Evolutionary conservation across 2,329 filamentous ascomycete species (phyloP), one percentile per base, ranked within the genome.

Genomic region (Aspergillus pseudoviridinutans): DNA sequence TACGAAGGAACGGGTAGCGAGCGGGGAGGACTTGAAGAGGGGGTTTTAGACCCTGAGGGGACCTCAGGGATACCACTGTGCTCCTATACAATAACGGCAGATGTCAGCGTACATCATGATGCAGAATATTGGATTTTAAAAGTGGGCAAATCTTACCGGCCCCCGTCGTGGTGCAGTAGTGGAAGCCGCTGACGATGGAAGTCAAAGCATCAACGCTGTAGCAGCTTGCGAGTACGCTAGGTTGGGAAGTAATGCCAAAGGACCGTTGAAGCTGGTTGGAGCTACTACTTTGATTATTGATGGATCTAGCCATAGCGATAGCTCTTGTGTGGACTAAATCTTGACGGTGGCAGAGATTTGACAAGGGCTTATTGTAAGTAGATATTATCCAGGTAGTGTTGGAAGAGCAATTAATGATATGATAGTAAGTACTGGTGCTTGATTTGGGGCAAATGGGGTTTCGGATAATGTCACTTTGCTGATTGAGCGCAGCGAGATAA

Each of bases 21-120:
- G 83, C 91, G 88, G 86, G 89, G 90, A 90, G 91, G 91, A 80
- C 91, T 95, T 90, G 85, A 84, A 71, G 88, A 87, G 78, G 89
- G 89, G 78, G 88, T 90, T 81, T 91, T 89, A 79, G 90, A 81
- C 80, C 90, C 91, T 87, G 87, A 87, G 82, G 87, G 86, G 83
- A 90, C 90, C 89, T 93, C 90, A 93, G 90, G 90, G 88, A 92
- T 90, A 91, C 90, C 90, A 93, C 90, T 91, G 87, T 79, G 87
- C 87, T 86, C 88, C 88, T 87, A 72, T 53, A 56, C 38, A 49
- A 6, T 38, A 35, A 4, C 38, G 17, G 56, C 20, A 64, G 59
- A 50, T 55, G 49, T 38, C 12, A 32, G n/a, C 42, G 6, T 8
- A 51, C 22, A 14, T 12, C 24, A 35, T 25, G 20, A 38, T n/a